These are phyloP conservation scores for Plantago major DNA, from an alignment of 257 asterid genomes.

Conservation along the genomic window DNA sequence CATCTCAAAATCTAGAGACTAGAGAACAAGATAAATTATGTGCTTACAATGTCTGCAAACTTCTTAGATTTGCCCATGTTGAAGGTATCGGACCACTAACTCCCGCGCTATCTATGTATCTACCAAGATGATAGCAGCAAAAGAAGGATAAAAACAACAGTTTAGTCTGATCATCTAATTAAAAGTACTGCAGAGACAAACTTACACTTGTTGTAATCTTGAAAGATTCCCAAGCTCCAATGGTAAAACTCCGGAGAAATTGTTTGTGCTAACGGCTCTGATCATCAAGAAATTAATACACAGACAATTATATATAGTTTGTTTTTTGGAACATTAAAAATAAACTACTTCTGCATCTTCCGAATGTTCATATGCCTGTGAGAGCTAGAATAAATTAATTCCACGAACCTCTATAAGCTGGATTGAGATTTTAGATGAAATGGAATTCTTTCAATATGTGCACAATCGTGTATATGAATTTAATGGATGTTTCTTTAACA, in stretches of 20 bases:
- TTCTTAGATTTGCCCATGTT: conserved; percentile 37
- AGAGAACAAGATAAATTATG: neutral
- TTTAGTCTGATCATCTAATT: too few relatives aligned
- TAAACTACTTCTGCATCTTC: too few relatives aligned
- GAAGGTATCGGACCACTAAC: conserved; percentile 50
- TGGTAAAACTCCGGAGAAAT: conserved; percentile 46
- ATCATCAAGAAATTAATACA: too few relatives aligned
- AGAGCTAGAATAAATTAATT: too few relatives aligned
- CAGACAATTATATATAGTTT: too few relatives aligned
- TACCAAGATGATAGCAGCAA: conserved; percentile 19
- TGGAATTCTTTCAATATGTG: too few relatives aligned
- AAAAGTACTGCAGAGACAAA: neutral
- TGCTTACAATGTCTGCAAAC: conserved; percentile 40
- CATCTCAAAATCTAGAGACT: neutral
- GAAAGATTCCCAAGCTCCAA: conserved; percentile 36
- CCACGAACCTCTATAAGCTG: too few relatives aligned
- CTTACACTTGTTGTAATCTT: conserved; percentile 36
- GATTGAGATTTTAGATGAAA: too few relatives aligned
- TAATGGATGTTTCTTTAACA: too few relatives aligned
- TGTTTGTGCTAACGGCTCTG: conserved; percentile 33
- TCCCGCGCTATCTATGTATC: conserved; percentile 50
- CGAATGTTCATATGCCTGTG: too few relatives aligned
- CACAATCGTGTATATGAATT: too few relatives aligned
- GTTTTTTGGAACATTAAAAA: too few relatives aligned
- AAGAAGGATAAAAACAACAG: neutral